These are phyloP conservation scores for Turnera subulata DNA, from an alignment of 345 rosid genomes.

Conservation along the genomic window DNA sequence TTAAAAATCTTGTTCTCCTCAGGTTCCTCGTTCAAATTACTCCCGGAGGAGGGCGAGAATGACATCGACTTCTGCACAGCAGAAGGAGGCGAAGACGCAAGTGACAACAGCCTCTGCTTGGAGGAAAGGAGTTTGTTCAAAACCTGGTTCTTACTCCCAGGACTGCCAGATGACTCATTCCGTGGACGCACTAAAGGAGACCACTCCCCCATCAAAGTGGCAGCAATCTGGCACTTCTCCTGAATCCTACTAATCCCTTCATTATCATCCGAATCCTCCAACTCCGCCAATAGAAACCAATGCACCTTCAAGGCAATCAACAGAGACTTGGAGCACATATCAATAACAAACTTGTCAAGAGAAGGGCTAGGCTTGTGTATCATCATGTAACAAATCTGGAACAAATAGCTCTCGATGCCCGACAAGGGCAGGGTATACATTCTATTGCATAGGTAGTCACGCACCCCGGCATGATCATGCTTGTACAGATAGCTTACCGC, in stretches of 20 bases:
- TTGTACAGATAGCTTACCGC: constrained; percentile 98
- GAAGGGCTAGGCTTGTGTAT: constrained; percentile 98
- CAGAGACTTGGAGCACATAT: constrained; percentile 76
- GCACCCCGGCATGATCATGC: constrained; percentile 89
- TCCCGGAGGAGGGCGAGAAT: constrained; percentile 61
- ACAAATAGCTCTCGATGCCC: constrained; percentile 89
- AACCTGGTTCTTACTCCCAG: constrained; percentile 92
- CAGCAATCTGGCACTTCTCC: constrained; percentile 96
- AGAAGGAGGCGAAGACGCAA: constrained; percentile 70
- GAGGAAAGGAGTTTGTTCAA: constrained; percentile 75
- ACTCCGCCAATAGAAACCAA: constrained; percentile 96
- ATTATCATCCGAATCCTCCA: constrained; percentile 93
- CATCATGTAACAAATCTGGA: constrained; percentile 92
- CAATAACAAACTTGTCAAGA: constrained; percentile 93
- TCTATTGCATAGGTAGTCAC: constrained; percentile 95
- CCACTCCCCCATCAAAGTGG: constrained; percentile 98
- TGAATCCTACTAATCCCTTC: constrained; percentile 95
- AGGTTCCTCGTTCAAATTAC: constrained; percentile 58
- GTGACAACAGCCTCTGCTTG: constrained; percentile 80
- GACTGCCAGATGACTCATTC: constrained; percentile 41
- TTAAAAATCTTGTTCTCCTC: constrained; percentile 87
- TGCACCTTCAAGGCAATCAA: constrained; percentile 93
- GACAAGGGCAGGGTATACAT: constrained; percentile 92
- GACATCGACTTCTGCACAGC: constrained; percentile 55
- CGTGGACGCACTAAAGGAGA: constrained; percentile 58